Evolutionary conservation across 345 rosid species (phyloP).

Genomic region (Atalantia buxifolia): DNA sequence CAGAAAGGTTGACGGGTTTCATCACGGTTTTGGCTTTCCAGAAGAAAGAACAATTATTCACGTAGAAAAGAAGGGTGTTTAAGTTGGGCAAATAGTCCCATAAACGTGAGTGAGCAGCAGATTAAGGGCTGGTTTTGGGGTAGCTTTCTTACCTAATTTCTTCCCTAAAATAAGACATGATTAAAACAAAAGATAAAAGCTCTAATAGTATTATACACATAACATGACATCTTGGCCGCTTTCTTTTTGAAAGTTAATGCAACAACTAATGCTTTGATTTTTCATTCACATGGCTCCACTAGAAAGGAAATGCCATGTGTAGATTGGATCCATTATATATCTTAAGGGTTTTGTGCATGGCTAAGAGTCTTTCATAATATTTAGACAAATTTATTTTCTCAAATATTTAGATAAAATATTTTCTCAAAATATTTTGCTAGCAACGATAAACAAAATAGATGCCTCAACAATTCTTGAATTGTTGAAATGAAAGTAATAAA

Average conservation of each 20-base stretch:
- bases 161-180: constrained; percentile 21
- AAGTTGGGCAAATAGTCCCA: constrained; percentile 6
- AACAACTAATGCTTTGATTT: background rate
- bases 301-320: background rate
- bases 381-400: no score
- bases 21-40: constrained; percentile 46
- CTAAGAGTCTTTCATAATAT: background rate
- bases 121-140: constrained; percentile 5
- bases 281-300: constrained; percentile 6
- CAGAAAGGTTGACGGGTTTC: constrained; percentile 20
- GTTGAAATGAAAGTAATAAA: background rate
- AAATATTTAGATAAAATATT: no score
- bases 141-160: constrained; percentile 19
- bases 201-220: background rate
- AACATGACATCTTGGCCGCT: background rate
- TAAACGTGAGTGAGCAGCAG: constrained; percentile 18
- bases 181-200: constrained; percentile 11
- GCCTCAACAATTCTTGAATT: background rate
- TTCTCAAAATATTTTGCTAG: background rate
- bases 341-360: background rate
- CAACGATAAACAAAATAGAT: background rate
- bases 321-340: constrained; percentile 1
- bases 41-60: constrained; percentile 35
- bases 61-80: constrained; percentile 40
- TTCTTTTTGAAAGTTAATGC: constrained; percentile 12